Conservation (phyloP, 225 moss, liverwort and hornwort species). For the Bryum argenteum region DNA sequence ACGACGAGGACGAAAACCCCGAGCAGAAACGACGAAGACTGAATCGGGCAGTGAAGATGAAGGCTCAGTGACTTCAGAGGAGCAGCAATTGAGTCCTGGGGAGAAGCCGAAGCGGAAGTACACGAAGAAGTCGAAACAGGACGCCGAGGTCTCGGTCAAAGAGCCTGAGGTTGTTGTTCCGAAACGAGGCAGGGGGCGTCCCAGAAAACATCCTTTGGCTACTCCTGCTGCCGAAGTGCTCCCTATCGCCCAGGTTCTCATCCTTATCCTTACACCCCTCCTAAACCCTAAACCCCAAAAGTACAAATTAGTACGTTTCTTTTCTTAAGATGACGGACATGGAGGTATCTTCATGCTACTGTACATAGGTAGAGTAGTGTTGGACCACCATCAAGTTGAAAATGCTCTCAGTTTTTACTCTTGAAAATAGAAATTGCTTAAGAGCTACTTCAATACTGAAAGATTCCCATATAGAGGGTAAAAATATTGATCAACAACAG, state of each 20-base stretch:
- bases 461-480: too few relatives aligned
- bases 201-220: constrained; percentile 32
- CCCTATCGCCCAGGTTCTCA: constrained; percentile 37
- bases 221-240: constrained; percentile 24
- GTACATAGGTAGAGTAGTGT: too few relatives aligned
- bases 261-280: neutral
- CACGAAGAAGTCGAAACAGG: constrained; percentile 27
- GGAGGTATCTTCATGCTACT: too few relatives aligned
- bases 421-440: too few relatives aligned
- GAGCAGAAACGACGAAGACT: neutral
- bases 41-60: constrained; percentile 16
- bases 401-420: too few relatives aligned
- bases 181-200: constrained; percentile 53
- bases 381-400: too few relatives aligned
- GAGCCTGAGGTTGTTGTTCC: constrained; percentile 23
- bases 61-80: constrained; percentile 6
- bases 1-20: constrained; percentile 65
- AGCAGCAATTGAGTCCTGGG: constrained; percentile 22
- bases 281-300: too few relatives aligned
- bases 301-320: too few relatives aligned
- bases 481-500: too few relatives aligned
- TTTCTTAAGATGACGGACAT: too few relatives aligned
- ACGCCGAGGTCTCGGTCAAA: constrained; percentile 3
- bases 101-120: constrained; percentile 39
- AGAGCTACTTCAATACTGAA: too few relatives aligned